Conservation (phyloP, 2,329 filamentous ascomycete genomes). For the Byssoonygena ceratinophila region DNA sequence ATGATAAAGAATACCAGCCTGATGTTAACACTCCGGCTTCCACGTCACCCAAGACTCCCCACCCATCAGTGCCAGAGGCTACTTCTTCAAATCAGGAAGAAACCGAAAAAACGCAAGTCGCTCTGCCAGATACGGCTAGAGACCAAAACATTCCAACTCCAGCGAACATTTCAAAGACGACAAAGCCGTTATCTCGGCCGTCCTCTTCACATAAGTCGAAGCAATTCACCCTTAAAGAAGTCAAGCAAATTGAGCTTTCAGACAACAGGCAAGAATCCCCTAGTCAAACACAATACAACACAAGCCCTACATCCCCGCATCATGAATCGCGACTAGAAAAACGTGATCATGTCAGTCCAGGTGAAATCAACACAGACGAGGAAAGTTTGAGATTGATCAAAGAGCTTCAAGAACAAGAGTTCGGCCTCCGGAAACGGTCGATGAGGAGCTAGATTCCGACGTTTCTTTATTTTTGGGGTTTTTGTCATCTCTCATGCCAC, state of each 20-base stretch:
- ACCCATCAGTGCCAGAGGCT: constrained; percentile 28
- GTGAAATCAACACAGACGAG: constrained; percentile 30
- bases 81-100: constrained; percentile 17
- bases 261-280: constrained; percentile 12
- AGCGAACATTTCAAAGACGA: constrained; percentile 13
- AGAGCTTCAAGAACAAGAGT: constrained; percentile 38
- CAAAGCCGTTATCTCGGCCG: constrained; percentile 9
- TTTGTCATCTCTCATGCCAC: constrained; percentile 4
- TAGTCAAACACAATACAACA: constrained; percentile 19
- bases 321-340: constrained; percentile 20
- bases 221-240: background rate
- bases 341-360: constrained; percentile 20
- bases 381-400: constrained; percentile 37
- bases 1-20: constrained; percentile 8
- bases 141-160: constrained; percentile 7
- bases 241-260: background rate
- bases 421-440: constrained; percentile 33
- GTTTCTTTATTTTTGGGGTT: background rate
- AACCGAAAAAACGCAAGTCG: background rate
- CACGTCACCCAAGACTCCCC: constrained; percentile 37
- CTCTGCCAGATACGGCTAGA: background rate
- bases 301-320: constrained; percentile 12
- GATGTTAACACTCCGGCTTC: constrained; percentile 30
- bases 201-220: constrained; percentile 13
- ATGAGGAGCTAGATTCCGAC: constrained; percentile 13